Conservation (phyloP, 2,329 filamentous ascomycete species). For the Plenodomus tracheiphilus region DNA sequence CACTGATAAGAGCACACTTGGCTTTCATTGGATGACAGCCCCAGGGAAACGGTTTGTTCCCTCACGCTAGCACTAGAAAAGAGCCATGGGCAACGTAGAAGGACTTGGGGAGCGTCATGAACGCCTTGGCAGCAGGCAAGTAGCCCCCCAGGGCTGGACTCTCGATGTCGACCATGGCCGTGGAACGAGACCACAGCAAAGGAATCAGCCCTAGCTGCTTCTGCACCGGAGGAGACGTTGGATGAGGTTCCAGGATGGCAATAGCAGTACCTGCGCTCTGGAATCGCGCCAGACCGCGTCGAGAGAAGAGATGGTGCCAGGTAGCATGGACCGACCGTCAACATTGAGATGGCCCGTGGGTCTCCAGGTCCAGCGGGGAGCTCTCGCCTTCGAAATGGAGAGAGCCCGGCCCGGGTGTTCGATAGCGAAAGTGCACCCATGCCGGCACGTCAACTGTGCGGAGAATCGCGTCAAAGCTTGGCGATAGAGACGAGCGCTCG, state of each 20-base stretch:
- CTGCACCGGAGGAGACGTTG: too few species aligned
- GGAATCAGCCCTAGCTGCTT: too few species aligned
- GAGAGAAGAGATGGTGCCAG: too few species aligned
- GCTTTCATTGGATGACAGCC: not conserved
- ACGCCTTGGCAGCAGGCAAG: not conserved
- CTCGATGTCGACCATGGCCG: not conserved
- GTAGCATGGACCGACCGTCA: not conserved
- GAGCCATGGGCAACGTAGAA: not conserved
- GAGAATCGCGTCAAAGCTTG: constrained; percentile 24
- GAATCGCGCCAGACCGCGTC: too few species aligned
- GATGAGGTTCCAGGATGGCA: too few species aligned
- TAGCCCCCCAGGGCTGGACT: not conserved
- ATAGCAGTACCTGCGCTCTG: too few species aligned
- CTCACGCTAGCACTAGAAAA: not conserved
- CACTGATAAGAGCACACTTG: not conserved
- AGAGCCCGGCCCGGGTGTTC: not conserved
- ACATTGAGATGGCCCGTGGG: too few species aligned
- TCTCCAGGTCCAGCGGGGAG: too few species aligned
- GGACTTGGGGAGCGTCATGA: not conserved
- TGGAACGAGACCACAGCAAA: too few species aligned
- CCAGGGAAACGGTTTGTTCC: not conserved
- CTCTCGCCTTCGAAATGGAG: too few species aligned
- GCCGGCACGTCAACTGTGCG: constrained; percentile 19
- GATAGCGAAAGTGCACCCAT: constrained; percentile 5
- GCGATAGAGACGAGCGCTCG: not conserved